Evolutionary conservation across 202 grass and related monocot species (phyloP), one percentile per base, ranked within the genome.

Genomic region (Eragrostis tef): DNA sequence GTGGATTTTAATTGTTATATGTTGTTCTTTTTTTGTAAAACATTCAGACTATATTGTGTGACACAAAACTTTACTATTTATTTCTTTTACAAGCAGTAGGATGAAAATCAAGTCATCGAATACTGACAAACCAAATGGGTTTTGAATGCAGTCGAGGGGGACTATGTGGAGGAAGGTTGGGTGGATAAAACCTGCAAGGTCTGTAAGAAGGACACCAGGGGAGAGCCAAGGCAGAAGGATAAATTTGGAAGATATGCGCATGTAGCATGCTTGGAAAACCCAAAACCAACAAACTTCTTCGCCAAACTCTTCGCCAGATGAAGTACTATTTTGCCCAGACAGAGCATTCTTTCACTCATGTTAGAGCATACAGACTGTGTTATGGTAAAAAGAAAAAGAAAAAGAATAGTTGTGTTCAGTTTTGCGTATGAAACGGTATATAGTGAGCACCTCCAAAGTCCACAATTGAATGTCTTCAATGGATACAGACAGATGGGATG

Each of bases 131-230:
- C 3, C 14, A 50, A 39, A 42, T 17, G 83, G 69, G 29, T 80
- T 70, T 47, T 9, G 27, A 80, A 83, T 63, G 39, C 59, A 95
- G 90, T 98, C 17, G 90, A 95, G 6, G 92, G 96, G 39, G 79
- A 87, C 11, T 99, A 99, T 15, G 96, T 99, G 63, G 96, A 99
- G 77, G 92, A 99, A 21, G 96, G 96, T 27, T 99, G 92, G 96
- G 96, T 98, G 44, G 96, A 98, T 27, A 98, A 95, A 85, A 93
- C 90, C 54, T 99, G 96, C 88, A 93, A 93, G 86, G 78, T 99
- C 57, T 98, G 96, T 83, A 98, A 88, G 76, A 87, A 98, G 80
- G 95, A 98, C 82, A 98, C 95, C 10, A 89, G 70, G 73, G 90
- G 84, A 50, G 87, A 93, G 43, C 90, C 95, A 65, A 90, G 95